These are phyloP conservation scores for Leptographium wingfieldii DNA, from an alignment of 2,329 filamentous ascomycete species.

Conservation along the genomic window DNA sequence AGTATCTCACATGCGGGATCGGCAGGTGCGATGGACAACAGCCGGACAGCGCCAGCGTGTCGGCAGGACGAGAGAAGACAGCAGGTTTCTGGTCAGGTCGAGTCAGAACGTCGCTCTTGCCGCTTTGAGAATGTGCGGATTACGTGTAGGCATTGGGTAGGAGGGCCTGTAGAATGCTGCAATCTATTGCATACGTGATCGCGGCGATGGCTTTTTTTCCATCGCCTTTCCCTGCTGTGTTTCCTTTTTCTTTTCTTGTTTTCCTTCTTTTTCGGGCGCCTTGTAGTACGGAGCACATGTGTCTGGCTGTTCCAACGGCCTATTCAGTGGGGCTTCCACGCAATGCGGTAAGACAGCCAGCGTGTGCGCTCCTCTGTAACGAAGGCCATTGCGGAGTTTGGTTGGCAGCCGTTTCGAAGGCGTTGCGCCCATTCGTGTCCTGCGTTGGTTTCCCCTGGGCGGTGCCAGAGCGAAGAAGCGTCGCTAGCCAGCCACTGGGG, in stretches of 20 bases:
- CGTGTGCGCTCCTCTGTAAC: background rate
- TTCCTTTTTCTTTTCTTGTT: too few species aligned
- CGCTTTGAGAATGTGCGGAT: background rate
- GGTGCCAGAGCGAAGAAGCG: background rate
- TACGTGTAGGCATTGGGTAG: too few species aligned
- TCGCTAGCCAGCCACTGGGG: background rate
- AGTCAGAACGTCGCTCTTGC: background rate
- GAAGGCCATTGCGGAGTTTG: background rate
- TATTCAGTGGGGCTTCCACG: background rate
- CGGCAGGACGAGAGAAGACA: background rate
- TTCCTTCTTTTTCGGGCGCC: too few species aligned
- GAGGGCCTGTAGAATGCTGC: background rate
- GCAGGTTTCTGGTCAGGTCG: background rate
- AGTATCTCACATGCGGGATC: background rate
- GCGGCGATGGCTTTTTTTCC: too few species aligned
- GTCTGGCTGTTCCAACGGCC: background rate
- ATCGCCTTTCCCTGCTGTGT: too few species aligned
- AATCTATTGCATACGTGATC: background rate
- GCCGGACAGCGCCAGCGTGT: background rate
- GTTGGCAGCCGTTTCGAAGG: background rate
- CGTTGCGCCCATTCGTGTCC: background rate
- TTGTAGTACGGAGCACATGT: background rate
- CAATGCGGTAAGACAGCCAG: background rate
- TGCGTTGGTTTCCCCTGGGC: background rate
- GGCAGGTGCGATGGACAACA: background rate